Evolutionary conservation across 805 yeast species (phyloP).

Genomic region (Teunomyces kruisii): DNA sequence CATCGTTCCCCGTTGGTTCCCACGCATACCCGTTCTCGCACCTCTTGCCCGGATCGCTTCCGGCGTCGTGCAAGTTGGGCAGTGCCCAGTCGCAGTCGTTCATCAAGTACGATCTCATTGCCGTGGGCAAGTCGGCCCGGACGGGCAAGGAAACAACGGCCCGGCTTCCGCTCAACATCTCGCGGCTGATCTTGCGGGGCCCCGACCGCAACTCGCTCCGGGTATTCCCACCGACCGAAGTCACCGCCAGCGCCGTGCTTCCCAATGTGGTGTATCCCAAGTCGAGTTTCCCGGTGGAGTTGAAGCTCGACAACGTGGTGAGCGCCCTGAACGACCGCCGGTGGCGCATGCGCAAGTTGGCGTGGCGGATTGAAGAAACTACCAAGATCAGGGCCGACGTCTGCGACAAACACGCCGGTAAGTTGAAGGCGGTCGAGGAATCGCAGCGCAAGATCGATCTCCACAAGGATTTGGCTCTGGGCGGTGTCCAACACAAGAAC

Average conservation of each 20-base stretch:
- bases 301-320: slow-evolving; percentile 72
- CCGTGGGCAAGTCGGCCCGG: slow-evolving; percentile 40
- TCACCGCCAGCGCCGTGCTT: slow-evolving; percentile 80
- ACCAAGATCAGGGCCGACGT: slow-evolving; percentile 59
- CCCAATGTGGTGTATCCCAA: slow-evolving; percentile 91
- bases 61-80: slow-evolving; percentile 76
- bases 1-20: slow-evolving; percentile 60
- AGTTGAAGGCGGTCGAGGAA: slow-evolving; percentile 47
- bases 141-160: slow-evolving; percentile 25
- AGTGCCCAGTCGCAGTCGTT: slow-evolving; percentile 44
- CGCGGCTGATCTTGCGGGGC: slow-evolving; percentile 76
- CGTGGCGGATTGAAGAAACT: slow-evolving; percentile 87
- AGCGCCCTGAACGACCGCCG: slow-evolving; percentile 53
- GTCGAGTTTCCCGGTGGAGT: slow-evolving; percentile 79
- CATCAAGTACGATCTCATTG: slow-evolving; percentile 76
- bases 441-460: slow-evolving; percentile 19
- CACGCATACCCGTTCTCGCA: slow-evolving; percentile 94
- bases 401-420: slow-evolving; percentile 58
- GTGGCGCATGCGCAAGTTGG: slow-evolving; percentile 90
- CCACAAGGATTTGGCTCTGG: slow-evolving; percentile 9
- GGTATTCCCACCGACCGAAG: slow-evolving; percentile 93
- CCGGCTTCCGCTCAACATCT: slow-evolving; percentile 67
- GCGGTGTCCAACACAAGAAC: not conserved
- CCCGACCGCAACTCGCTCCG: slow-evolving; percentile 85
- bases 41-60: slow-evolving; percentile 81